A percentile compares a stretch with the other conserved stretches of the same genome.
These are phyloP conservation scores for Pythium graminicola DNA, from an alignment of 352 stramenopile genomes.

Conservation along the genomic window DNA sequence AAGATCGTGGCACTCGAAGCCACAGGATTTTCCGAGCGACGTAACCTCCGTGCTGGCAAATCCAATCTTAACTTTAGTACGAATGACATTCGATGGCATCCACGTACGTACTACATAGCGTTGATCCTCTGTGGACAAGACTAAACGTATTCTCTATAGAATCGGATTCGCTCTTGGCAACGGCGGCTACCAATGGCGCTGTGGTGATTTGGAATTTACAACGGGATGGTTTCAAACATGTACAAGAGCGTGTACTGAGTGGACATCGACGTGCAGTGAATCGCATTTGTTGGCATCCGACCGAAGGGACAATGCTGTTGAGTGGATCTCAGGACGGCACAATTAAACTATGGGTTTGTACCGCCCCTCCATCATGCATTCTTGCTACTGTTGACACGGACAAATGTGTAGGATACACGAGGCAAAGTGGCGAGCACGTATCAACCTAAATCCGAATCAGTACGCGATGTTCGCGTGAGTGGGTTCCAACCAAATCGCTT, in stretches of 20 bases:
- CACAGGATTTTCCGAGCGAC: constrained; percentile 72
- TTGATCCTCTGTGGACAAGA: too few relatives aligned
- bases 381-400: neutral
- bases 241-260: constrained; percentile 78
- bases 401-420: constrained; percentile 46
- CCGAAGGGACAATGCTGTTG: constrained; percentile 70
- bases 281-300: constrained; percentile 84
- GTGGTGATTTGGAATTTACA: constrained; percentile 87
- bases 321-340: constrained; percentile 84
- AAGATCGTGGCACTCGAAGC: constrained; percentile 79
- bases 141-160: too few relatives aligned
- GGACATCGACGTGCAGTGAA: constrained; percentile 82
- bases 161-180: constrained; percentile 76
- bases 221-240: constrained; percentile 80
- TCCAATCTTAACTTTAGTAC: constrained; percentile 84
- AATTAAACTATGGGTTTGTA: constrained; percentile 80
- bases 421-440: constrained; percentile 71
- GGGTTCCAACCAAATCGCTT: constrained; percentile 72
- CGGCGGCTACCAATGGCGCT: constrained; percentile 74
- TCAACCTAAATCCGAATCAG: constrained; percentile 81
- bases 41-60: constrained; percentile 79
- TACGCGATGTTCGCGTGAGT: constrained; percentile 75
- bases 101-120: constrained; percentile 47
- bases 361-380: neutral
- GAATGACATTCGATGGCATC: constrained; percentile 87